Percentiles rank a stretch among this genome's conserved stretches.
Conservation (phyloP, 768 basidiomycete genomes). For the Leccinum fibrillosum region DNA sequence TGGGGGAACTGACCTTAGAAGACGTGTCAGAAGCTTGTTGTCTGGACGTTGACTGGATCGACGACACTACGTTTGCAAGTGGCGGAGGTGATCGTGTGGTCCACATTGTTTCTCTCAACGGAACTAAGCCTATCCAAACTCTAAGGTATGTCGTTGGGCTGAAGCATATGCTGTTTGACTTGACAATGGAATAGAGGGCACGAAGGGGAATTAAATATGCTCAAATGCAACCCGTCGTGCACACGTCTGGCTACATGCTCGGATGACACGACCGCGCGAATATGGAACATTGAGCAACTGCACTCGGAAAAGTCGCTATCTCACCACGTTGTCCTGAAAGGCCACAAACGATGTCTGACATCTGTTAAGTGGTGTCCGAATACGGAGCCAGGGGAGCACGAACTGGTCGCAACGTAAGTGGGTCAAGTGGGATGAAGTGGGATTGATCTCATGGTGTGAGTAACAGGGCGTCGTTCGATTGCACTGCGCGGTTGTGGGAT, state of each 20-base stretch:
- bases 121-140: slow-evolving; percentile 53
- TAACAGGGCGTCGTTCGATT: slow-evolving; percentile 74
- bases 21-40: slow-evolving; percentile 56
- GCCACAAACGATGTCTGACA: slow-evolving; percentile 65
- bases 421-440: background rate
- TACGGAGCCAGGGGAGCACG: slow-evolving; percentile 45
- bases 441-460: slow-evolving; percentile 2
- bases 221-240: slow-evolving; percentile 62
- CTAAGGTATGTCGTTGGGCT: slow-evolving; percentile 47
- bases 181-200: slow-evolving; percentile 54
- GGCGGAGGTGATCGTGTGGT: slow-evolving; percentile 69
- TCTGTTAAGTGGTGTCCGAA: slow-evolving; percentile 68
- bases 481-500: slow-evolving; percentile 81
- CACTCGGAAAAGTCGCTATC: slow-evolving; percentile 24
- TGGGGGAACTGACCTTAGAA: slow-evolving; percentile 4
- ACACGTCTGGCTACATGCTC: slow-evolving; percentile 78
- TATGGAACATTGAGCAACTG: slow-evolving; percentile 65
- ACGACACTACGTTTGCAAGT: slow-evolving; percentile 65
- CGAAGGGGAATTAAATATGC: slow-evolving; percentile 71
- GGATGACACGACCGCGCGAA: slow-evolving; percentile 73
- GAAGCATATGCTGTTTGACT: background rate
- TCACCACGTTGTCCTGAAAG: slow-evolving; percentile 43
- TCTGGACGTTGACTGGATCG: slow-evolving; percentile 78
- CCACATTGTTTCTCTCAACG: slow-evolving; percentile 56
- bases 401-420: slow-evolving; percentile 69